Base-by-base conservation (phyloP, 192 early-diverging fungal genomes). In the Geranomyces variabilis region DNA sequence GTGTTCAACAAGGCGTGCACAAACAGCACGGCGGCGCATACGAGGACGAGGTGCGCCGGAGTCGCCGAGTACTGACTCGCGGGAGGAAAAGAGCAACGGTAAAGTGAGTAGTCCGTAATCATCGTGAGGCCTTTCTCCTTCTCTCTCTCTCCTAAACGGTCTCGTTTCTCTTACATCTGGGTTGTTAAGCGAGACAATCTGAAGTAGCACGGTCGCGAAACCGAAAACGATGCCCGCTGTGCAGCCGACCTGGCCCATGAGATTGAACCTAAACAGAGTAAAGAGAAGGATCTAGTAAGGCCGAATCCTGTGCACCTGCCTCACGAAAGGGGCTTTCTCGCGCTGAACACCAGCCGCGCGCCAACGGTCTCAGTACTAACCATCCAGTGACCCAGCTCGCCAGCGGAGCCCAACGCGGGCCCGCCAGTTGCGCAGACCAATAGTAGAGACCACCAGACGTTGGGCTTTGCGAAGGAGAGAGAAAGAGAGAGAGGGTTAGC, bases 1-100 rank as follows among this genome's bases (percentile, higher is more conserved):
- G 61, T 60, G 36, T 60, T 70, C 12, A 65, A 29, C 26, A 70
- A 36, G 4, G 28, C 58, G 28, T 60, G 58, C 17, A 60, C 30
- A 29, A 60, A 26, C 17, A 60, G 58, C 4, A 60, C 28, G 28
- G 58, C 58, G 12, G 28, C 58, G 58, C 58, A 60, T 19, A 60
- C 28, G 22, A 29, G 12, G 8, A 60, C 58, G 7, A 26, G 58
- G 58, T 60, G 58, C 4, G 3, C 22, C 5, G 58, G 28, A 2
- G 22, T 33, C 17, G 58, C 22, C 28, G 31, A 17, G 26, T 31
- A 60, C 58, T 60, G 4, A 30, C 3, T 26, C 4, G 17, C 17
- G 58, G 6, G 26, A 60, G 8, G 7, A 26, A 53, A 17, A 53
- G 51, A 41, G 36, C 3, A 41, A 41, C 3, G 36, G 10, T 7